These are phyloP conservation scores for Candida wancherniae DNA, from an alignment of 805 yeast genomes.

Conservation along the genomic window DNA sequence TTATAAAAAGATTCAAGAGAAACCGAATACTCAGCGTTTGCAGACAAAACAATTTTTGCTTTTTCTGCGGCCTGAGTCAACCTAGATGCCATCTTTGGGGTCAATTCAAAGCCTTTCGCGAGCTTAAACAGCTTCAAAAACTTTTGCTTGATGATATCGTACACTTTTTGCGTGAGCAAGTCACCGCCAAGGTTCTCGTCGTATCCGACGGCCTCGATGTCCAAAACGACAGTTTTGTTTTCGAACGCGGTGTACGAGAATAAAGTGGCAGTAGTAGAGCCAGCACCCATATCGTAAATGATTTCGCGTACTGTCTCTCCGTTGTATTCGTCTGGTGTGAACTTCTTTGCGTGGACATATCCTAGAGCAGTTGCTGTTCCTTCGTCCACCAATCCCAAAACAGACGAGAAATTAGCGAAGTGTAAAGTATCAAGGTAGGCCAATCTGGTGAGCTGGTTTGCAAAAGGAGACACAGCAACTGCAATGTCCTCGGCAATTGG, in stretches of 20 bases:
- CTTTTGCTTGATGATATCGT: slow-evolving; percentile 54
- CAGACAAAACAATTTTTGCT: slow-evolving; percentile 81
- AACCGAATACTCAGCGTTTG: slow-evolving; percentile 74
- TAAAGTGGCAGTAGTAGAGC: slow-evolving; percentile 84
- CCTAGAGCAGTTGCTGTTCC: slow-evolving; percentile 89
- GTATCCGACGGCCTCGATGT: slow-evolving; percentile 67
- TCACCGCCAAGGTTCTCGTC: slow-evolving; percentile 75
- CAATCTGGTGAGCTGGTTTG: slow-evolving; percentile 56
- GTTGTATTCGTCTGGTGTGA: slow-evolving; percentile 30
- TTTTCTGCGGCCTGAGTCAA: slow-evolving; percentile 83
- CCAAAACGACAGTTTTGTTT: slow-evolving; percentile 43
- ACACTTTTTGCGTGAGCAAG: slow-evolving; percentile 59
- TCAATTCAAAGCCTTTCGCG: slow-evolving; percentile 37
- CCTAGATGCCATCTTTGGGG: slow-evolving; percentile 59
- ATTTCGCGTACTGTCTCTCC: slow-evolving; percentile 52
- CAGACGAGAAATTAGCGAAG: slow-evolving; percentile 56
- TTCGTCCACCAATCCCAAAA: slow-evolving; percentile 74
- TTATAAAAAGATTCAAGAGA: slow-evolving; percentile 70
- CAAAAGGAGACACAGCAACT: slow-evolving; percentile 73
- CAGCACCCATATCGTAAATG: slow-evolving; percentile 90
- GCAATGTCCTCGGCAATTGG: slow-evolving; percentile 60
- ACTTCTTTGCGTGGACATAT: slow-evolving; percentile 55
- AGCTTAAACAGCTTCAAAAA: slow-evolving; percentile 45
- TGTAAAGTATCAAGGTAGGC: slow-evolving; percentile 70
- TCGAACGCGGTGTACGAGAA: slow-evolving; percentile 52